Evolutionary conservation across 495 filamentous ascomycete genomes (phyloP).

Genomic region (Neurospora discreta): DNA sequence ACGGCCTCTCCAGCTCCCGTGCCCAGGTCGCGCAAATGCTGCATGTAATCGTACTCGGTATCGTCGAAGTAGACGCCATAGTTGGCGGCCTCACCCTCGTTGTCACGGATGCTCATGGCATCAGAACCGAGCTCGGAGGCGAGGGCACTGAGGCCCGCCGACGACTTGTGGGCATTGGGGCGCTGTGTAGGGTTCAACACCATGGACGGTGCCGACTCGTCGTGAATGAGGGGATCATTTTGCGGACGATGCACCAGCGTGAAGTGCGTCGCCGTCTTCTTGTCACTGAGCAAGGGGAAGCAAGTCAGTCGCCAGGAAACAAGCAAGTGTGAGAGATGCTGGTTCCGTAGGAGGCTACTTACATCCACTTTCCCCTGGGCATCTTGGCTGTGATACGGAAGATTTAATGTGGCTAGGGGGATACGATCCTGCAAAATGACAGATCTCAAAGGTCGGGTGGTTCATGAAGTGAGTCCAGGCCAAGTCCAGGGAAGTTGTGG

Average conservation of each 20-base stretch:
- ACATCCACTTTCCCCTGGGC: slow-evolving; percentile 87
- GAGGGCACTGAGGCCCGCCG: slow-evolving; percentile 60
- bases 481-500: not conserved
- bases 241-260: slow-evolving; percentile 90
- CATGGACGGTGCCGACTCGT: slow-evolving; percentile 69
- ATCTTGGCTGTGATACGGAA: slow-evolving; percentile 37
- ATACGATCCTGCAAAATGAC: not conserved
- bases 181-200: slow-evolving; percentile 51
- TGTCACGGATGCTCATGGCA: slow-evolving; percentile 51
- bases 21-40: slow-evolving; percentile 82
- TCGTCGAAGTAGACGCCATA: slow-evolving; percentile 83
- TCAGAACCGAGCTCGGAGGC: slow-evolving; percentile 62
- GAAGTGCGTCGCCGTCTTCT: slow-evolving; percentile 87
- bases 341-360: slow-evolving; percentile 26
- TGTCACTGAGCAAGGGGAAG: slow-evolving; percentile 51
- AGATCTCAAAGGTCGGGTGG: not conserved
- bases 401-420: not conserved
- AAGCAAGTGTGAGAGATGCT: not conserved
- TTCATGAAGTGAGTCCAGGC: not conserved
- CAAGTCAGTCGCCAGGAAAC: slow-evolving; percentile 4
- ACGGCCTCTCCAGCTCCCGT: slow-evolving; percentile 49
- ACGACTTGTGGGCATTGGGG: slow-evolving; percentile 31
- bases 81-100: slow-evolving; percentile 93
- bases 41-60: slow-evolving; percentile 97
- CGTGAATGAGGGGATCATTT: slow-evolving; percentile 91